These are phyloP conservation scores for Anthracocystis setariae DNA, from an alignment of 1,284 basidiomycete species.

Conservation along the genomic window DNA sequence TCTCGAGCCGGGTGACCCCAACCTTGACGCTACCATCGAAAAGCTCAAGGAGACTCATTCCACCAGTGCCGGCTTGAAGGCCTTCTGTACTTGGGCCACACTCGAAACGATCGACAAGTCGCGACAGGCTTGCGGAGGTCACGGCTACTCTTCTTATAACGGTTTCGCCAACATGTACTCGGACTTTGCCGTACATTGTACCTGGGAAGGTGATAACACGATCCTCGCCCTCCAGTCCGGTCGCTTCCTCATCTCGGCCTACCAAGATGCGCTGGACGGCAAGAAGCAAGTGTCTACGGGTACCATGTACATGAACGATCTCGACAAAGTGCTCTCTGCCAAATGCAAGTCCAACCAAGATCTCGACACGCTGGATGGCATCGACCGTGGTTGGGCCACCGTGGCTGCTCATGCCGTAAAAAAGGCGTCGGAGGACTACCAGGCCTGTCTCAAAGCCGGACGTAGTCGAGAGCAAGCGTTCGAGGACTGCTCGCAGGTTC, in stretches of 20 bases:
- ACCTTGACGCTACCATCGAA: conserved; percentile 67
- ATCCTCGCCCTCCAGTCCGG: conserved; percentile 72
- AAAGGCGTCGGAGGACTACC: conserved; percentile 71
- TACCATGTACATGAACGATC: conserved; percentile 71
- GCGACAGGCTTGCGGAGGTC: conserved; percentile 72
- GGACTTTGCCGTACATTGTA: conserved; percentile 70
- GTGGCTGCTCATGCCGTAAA: conserved; percentile 72
- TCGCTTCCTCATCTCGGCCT: conserved; percentile 71
- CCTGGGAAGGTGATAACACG: conserved; percentile 72
- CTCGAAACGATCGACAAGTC: conserved; percentile 73
- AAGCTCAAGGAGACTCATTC: conserved; percentile 74
- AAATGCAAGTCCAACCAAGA: conserved; percentile 69
- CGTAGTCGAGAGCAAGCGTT: conserved; percentile 71
- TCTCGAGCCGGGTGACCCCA: conserved; percentile 70
- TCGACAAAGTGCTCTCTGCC: conserved; percentile 67
- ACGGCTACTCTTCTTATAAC: conserved; percentile 73
- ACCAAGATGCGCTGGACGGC: conserved; percentile 70
- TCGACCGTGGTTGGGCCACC: conserved; percentile 71
- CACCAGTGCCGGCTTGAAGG: conserved; percentile 73
- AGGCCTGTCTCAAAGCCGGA: conserved; percentile 69
- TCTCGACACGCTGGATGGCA: conserved; percentile 70
- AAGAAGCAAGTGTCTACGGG: conserved; percentile 68
- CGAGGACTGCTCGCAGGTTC: conserved; percentile 72
- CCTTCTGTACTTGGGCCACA: conserved; percentile 74
- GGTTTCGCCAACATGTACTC: conserved; percentile 72